A percentile compares a stretch with the other conserved stretches of the same genome.
Conservation (phyloP, 2,329 filamentous ascomycete genomes). For the Reticulascus tulasneorum region DNA sequence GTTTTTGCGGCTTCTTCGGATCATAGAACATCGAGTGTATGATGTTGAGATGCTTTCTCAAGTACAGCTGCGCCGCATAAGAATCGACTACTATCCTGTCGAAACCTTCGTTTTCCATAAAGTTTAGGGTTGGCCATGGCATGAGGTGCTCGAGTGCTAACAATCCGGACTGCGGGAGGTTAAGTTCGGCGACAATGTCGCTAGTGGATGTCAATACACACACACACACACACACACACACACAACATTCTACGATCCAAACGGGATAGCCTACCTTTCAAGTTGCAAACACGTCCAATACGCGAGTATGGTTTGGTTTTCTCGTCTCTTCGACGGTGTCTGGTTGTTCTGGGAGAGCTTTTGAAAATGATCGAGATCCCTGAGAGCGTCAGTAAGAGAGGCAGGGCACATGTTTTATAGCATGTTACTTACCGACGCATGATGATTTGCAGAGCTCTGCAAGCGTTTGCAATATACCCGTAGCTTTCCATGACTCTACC, state of each 20-base stretch:
- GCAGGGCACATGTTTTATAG: neutral
- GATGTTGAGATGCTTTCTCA: constrained; percentile 61
- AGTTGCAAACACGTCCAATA: constrained; percentile 95
- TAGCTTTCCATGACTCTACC: constrained; percentile 84
- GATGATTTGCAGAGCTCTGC: constrained; percentile 62
- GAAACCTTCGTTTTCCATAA: constrained; percentile 38
- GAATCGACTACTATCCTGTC: constrained; percentile 51
- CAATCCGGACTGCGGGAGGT: constrained; percentile 56
- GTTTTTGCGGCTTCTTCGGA: constrained; percentile 29
- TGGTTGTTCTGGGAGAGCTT: constrained; percentile 29
- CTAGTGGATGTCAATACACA: constrained; percentile 37
- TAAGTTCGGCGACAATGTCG: constrained; percentile 87
- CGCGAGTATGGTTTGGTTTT: constrained; percentile 68
- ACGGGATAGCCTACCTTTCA: constrained; percentile 60
- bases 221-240: no score
- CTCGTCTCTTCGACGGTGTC: constrained; percentile 39
- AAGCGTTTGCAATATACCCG: constrained; percentile 54
- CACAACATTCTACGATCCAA: no score
- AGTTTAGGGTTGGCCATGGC: constrained; percentile 58
- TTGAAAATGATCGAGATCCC: constrained; percentile 46
- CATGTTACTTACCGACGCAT: constrained; percentile 63
- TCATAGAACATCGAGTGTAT: constrained; percentile 57
- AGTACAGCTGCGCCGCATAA: constrained; percentile 60
- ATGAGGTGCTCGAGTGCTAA: constrained; percentile 61
- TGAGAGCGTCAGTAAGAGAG: constrained; percentile 18